phyloP scores from a whole-genome alignment of 148 eudicot species.

The Camellia japonica region DNA sequence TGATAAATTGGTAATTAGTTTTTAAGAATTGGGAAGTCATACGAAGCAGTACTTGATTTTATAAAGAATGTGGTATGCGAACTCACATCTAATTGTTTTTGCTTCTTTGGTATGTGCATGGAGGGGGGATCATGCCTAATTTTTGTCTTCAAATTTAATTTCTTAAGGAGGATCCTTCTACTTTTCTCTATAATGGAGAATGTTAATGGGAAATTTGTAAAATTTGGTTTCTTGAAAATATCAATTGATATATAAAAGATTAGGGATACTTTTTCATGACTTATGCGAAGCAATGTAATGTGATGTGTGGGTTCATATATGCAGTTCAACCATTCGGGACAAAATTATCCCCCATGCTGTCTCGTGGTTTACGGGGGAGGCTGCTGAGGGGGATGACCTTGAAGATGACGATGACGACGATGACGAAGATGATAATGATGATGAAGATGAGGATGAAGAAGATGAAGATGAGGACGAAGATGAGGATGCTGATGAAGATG shows the following conservation, averaged over 20 bases:
- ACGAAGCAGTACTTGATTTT: background rate
- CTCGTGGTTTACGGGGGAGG: too few relatives aligned
- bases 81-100: background rate
- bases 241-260: too few relatives aligned
- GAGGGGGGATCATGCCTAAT: background rate
- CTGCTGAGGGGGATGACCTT: too few relatives aligned
- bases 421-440: too few relatives aligned
- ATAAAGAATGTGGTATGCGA: background rate
- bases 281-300: too few relatives aligned
- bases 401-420: too few relatives aligned
- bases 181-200: conserved; percentile 31
- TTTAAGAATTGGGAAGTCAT: background rate
- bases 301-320: too few relatives aligned
- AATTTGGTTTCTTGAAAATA: too few relatives aligned
- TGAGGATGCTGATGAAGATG: conserved; percentile 54
- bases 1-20: background rate
- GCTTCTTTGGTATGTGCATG: background rate
- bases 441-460: too few relatives aligned
- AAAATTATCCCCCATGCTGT: too few relatives aligned
- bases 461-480: conserved; percentile 61
- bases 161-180: conserved; percentile 54
- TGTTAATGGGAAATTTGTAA: too few relatives aligned
- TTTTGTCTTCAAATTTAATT: background rate
- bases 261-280: conserved; percentile 50
- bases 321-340: too few relatives aligned